These are phyloP conservation scores for Sergeia podlipaevii DNA, from an alignment of 208 protist genomes.

Conservation along the genomic window DNA sequence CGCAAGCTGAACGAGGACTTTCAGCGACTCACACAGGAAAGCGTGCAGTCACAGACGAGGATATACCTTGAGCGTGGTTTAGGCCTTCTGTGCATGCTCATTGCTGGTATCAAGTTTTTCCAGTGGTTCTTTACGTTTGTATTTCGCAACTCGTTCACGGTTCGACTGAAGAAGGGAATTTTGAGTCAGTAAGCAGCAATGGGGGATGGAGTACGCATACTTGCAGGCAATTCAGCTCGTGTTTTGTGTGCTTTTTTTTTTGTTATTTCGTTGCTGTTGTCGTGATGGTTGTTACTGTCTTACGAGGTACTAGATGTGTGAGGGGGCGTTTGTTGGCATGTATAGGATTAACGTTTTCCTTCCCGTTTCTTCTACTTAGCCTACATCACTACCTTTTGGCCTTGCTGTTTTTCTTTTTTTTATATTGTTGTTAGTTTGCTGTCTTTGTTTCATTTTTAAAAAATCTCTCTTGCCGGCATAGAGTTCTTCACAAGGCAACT, in stretches of 20 bases:
- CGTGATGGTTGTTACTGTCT: too few species aligned
- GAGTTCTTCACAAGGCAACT: too few species aligned
- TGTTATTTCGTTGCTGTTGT: too few species aligned
- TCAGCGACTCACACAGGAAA: slow-evolving; percentile 77
- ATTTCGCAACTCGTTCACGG: slow-evolving; percentile 72
- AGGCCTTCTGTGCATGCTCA: slow-evolving; percentile 36
- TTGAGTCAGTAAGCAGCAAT: slow-evolving; percentile 24
- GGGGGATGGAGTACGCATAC: neutral
- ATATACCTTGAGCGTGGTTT: slow-evolving; percentile 73
- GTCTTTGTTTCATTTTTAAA: slow-evolving; percentile 2
- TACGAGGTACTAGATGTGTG: too few species aligned
- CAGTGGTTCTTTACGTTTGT: slow-evolving; percentile 57
- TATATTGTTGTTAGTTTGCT: neutral
- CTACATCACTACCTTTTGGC: neutral
- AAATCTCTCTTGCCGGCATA: too few species aligned
- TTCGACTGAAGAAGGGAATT: slow-evolving; percentile 56
- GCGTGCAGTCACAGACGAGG: slow-evolving; percentile 71
- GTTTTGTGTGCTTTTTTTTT: too few species aligned
- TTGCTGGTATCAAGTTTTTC: slow-evolving; percentile 82
- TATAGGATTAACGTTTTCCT: too few species aligned
- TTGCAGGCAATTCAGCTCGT: neutral
- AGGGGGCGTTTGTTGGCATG: too few species aligned
- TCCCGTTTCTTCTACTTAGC: neutral
- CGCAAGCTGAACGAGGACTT: slow-evolving; percentile 88
- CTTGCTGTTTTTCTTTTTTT: neutral